phyloP scores from a whole-genome alignment of 805 yeast species.

The Cyberlindnera xylosilytica region DNA sequence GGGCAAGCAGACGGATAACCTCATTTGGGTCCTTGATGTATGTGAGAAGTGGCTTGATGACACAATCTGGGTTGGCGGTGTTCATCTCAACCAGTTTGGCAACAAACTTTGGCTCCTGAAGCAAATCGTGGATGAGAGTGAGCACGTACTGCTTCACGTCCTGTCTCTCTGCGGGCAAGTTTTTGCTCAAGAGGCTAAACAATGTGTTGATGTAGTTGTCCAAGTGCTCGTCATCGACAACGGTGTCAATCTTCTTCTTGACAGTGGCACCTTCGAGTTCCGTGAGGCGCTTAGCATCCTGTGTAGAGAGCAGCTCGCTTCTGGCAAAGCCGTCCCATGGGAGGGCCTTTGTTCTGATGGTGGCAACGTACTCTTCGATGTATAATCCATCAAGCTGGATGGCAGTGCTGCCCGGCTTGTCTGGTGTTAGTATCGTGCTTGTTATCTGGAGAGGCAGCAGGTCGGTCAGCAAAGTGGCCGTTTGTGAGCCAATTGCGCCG shows the following conservation, averaged over 20 bases:
- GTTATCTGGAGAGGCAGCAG: background rate
- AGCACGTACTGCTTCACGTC: conserved; percentile 58
- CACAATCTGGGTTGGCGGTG: conserved; percentile 2
- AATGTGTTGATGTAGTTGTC: conserved; percentile 54
- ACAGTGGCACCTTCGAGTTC: conserved; percentile 32
- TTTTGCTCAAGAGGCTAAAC: conserved; percentile 50
- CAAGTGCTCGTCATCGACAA: conserved; percentile 36
- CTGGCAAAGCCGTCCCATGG: conserved; percentile 93
- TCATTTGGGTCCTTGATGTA: conserved; percentile 55
- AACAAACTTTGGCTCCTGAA: conserved; percentile 34
- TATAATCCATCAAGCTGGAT: conserved; percentile 57
- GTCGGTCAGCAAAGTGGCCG: too few species aligned
- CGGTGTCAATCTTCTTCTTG: conserved; percentile 38
- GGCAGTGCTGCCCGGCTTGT: background rate
- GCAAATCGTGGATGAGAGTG: conserved; percentile 58
- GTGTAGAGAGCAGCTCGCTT: conserved; percentile 60
- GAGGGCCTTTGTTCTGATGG: conserved; percentile 73
- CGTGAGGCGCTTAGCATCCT: conserved; percentile 53
- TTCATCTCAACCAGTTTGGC: conserved; percentile 33
- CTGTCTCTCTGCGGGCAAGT: conserved; percentile 52
- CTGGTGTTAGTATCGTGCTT: background rate
- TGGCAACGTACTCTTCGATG: conserved; percentile 60
- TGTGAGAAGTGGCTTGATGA: conserved; percentile 42
- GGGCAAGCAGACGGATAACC: conserved; percentile 51
- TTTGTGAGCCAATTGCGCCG: background rate